Conservation (phyloP, 805 yeast genomes). For the Clavispora fructus region DNA sequence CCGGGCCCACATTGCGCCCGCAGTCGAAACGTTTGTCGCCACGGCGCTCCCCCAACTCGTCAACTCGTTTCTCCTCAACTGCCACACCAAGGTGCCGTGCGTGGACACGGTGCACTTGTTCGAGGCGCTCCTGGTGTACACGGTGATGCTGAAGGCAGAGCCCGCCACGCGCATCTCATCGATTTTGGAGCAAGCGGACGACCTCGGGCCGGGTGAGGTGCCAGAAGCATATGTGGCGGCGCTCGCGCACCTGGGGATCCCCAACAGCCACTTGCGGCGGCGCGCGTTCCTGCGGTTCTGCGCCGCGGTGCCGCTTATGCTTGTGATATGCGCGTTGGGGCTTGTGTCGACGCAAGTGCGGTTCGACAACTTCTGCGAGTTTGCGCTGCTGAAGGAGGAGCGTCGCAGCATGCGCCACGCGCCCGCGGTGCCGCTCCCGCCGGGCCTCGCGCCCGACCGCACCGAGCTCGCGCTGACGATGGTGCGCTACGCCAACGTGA, state of each 20-base stretch:
- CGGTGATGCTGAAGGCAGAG: constrained; percentile 15
- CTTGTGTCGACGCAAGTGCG: constrained; percentile 26
- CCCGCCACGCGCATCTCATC: constrained; percentile 16
- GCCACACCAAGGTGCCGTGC: constrained; percentile 30
- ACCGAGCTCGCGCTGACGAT: constrained; percentile 17
- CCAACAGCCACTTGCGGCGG: constrained; percentile 15
- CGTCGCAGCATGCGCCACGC: constrained; percentile 6
- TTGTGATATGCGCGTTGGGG: constrained; percentile 30
- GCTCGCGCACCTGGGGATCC: constrained; percentile 5
- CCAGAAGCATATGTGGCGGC: constrained; percentile 1
- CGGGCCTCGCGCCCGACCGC: constrained; percentile 16
- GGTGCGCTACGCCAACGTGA: constrained; percentile 17
- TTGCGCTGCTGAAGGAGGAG: constrained; percentile 24
- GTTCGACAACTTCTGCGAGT: constrained; percentile 28
- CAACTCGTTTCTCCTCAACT: constrained; percentile 26
- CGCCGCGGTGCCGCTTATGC: constrained; percentile 20
- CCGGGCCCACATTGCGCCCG: neutral
- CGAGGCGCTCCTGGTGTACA: constrained; percentile 25
- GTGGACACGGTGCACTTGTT: constrained; percentile 24
- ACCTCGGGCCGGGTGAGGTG: constrained; percentile 2
- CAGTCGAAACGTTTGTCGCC: constrained; percentile 11
- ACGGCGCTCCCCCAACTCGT: constrained; percentile 13
- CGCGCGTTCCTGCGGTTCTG: constrained; percentile 18
- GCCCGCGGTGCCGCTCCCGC: neutral
- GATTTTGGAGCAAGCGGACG: constrained; percentile 11